Evolutionary conservation across 139 green algal species (phyloP).

Genomic region (Zygnema cylindricum): DNA sequence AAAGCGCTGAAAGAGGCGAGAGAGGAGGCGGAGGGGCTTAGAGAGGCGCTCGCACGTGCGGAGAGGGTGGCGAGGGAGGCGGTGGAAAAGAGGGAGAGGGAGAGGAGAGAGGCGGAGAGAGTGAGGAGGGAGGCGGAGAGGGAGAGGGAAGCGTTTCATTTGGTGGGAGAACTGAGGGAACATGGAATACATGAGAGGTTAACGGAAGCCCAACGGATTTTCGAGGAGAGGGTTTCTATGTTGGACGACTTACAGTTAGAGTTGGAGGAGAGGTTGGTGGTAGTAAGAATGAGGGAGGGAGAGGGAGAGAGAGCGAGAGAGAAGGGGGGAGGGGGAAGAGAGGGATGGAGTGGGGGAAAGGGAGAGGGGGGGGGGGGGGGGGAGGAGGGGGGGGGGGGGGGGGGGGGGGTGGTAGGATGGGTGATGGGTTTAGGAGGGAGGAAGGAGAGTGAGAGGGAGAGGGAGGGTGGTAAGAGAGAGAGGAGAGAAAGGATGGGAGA

Average conservation of each 20-base stretch:
- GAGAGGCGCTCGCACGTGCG: neutral
- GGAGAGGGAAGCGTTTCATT: conserved; percentile 3
- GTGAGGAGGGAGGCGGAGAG: neutral
- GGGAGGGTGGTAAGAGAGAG: conserved; percentile 4
- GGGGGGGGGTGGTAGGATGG: neutral
- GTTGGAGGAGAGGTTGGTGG: conserved; percentile 28
- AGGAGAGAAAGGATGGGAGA: neutral
- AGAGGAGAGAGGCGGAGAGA: neutral
- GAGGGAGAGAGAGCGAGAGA: no score
- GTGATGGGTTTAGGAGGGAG: neutral
- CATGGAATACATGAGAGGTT: conserved; percentile 29
- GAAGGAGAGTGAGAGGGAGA: conserved; percentile 13
- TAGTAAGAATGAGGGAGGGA: conserved; percentile 2
- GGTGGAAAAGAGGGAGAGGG: neutral
- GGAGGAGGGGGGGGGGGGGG: conserved; percentile 8
- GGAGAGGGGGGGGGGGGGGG: neutral
- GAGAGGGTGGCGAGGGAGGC: no score
- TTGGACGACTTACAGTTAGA: conserved; percentile 19
- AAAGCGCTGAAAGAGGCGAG: neutral
- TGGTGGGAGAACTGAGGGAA: conserved; percentile 7
- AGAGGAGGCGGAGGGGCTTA: neutral
- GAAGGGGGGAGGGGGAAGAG: neutral
- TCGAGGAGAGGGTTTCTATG: neutral
- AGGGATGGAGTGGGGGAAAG: neutral
- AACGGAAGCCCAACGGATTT: conserved; percentile 6